These are phyloP conservation scores for Colletotrichum chlorophyti DNA, from an alignment of 2,329 filamentous ascomycete genomes.

Conservation along the genomic window DNA sequence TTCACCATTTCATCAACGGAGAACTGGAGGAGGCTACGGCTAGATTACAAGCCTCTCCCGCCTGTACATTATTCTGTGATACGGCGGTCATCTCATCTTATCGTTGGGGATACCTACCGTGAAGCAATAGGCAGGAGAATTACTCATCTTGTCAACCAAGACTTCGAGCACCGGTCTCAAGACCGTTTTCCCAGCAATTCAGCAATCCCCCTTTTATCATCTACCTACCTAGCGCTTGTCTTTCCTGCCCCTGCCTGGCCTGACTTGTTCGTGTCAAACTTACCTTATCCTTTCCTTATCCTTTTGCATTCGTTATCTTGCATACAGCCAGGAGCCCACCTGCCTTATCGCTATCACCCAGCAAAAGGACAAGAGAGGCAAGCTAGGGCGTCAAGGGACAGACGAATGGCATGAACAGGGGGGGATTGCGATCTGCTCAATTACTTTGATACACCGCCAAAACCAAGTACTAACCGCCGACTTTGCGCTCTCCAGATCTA, in stretches of 20 bases:
- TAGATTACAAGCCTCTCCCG: slow-evolving; percentile 7
- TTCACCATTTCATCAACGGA: background rate
- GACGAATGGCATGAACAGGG: slow-evolving; percentile 6
- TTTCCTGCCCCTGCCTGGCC: slow-evolving; percentile 1
- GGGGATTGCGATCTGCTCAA: background rate
- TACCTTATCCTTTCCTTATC: slow-evolving; percentile 4
- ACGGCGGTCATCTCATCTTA: slow-evolving; percentile 13
- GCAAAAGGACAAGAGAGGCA: too few species aligned
- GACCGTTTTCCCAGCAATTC: background rate
- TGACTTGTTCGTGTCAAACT: slow-evolving; percentile 10
- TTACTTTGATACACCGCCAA: slow-evolving; percentile 25
- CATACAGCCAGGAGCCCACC: slow-evolving; percentile 3
- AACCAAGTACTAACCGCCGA: slow-evolving; percentile 8
- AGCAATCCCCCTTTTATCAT: background rate
- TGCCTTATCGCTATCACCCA: background rate
- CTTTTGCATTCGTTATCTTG: slow-evolving; percentile 17
- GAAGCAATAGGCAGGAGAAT: too few species aligned
- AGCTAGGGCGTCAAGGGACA: background rate
- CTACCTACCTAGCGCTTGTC: background rate
- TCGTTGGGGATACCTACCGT: background rate
- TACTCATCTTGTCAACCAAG: background rate
- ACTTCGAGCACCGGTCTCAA: slow-evolving; percentile 4
- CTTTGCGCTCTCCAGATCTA: slow-evolving; percentile 2
- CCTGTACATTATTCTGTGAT: slow-evolving; percentile 17
- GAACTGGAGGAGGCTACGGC: slow-evolving; percentile 2